Evolutionary conservation across 495 filamentous ascomycete genomes (phyloP).

Genomic region (Penicillium daleae): DNA sequence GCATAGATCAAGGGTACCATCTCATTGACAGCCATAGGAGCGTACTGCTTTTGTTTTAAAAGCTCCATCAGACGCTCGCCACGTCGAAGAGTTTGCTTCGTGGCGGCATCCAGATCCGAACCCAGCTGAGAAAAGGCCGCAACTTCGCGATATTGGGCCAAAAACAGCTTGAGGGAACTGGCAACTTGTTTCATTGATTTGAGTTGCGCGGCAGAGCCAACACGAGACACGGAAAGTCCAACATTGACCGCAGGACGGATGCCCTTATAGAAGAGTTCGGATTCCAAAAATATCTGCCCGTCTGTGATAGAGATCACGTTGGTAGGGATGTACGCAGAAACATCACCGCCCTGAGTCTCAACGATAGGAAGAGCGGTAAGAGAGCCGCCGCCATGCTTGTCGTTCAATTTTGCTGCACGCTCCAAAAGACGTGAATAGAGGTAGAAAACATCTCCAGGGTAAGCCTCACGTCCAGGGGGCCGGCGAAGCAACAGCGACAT

Average conservation of each 20-base stretch:
- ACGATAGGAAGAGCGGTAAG: constrained; percentile 97
- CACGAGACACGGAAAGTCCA: constrained; percentile 99
- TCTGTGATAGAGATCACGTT: constrained; percentile 99
- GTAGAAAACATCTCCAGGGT: constrained; percentile 99
- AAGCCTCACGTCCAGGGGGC: constrained; percentile 98
- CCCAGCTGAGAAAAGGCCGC: constrained; percentile 99
- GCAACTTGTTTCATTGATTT: constrained; percentile 99
- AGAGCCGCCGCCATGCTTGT: constrained; percentile 93
- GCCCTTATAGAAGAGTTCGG: constrained; percentile 99
- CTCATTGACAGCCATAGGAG: constrained; percentile 96
- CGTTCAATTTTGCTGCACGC: constrained; percentile 98
- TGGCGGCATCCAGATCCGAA: constrained; percentile 98
- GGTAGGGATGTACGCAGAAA: constrained; percentile 99
- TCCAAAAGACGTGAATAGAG: constrained; percentile 99
- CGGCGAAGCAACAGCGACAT: constrained; percentile 99
- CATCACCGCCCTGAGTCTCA: constrained; percentile 99
- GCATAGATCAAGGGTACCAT: constrained; percentile 99
- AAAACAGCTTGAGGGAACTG: constrained; percentile 99
- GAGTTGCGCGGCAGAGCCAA: constrained; percentile 98
- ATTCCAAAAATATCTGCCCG: constrained; percentile 99
- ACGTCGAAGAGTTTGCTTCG: constrained; percentile 97
- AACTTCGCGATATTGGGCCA: constrained; percentile 99
- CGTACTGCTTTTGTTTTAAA: constrained; percentile 99
- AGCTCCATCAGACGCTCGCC: constrained; percentile 99
- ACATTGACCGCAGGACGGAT: constrained; percentile 99